These are phyloP conservation scores for Tylopilus subfusipes DNA, from an alignment of 768 basidiomycete genomes.

Conservation along the genomic window DNA sequence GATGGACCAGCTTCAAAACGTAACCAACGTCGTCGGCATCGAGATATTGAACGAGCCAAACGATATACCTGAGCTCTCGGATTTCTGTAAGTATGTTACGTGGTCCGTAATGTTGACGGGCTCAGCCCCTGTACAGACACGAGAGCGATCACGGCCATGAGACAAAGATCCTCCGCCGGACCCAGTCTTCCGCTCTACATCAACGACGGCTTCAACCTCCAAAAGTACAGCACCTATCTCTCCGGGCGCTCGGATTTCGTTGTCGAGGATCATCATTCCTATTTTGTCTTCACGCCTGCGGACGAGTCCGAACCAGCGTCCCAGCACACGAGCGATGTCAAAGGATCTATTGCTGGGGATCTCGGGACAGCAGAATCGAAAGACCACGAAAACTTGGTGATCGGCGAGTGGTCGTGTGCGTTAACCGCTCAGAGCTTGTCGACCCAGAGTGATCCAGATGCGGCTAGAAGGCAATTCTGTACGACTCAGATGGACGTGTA, in stretches of 20 bases:
- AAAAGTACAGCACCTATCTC: constrained; percentile 38
- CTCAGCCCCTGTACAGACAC: constrained; percentile 8
- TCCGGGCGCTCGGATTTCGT: constrained; percentile 55
- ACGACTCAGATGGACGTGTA: constrained; percentile 58
- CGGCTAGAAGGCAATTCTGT: constrained; percentile 51
- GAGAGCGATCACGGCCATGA: constrained; percentile 21
- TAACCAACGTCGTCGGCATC: constrained; percentile 55
- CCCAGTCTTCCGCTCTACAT: constrained; percentile 58
- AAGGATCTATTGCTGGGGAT: constrained; percentile 12
- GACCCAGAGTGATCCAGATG: constrained; percentile 41
- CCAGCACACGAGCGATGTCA: constrained; percentile 41
- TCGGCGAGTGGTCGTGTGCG: constrained; percentile 53
- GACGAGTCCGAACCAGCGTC: constrained; percentile 47
- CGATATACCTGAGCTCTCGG: constrained; percentile 44
- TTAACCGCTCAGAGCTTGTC: constrained; percentile 48
- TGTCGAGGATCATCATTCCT: constrained; percentile 71
- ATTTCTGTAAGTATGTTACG: constrained; percentile 28
- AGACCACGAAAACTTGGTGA: constrained; percentile 41
- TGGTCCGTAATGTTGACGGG: neutral
- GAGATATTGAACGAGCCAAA: constrained; percentile 56
- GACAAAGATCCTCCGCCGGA: constrained; percentile 20
- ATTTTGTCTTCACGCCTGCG: constrained; percentile 60
- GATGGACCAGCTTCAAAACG: constrained; percentile 31
- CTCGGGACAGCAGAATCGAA: constrained; percentile 24
- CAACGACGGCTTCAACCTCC: constrained; percentile 62